Conservation (phyloP, 2,329 filamentous ascomycete species). For the Trichoderma koningii region DNA sequence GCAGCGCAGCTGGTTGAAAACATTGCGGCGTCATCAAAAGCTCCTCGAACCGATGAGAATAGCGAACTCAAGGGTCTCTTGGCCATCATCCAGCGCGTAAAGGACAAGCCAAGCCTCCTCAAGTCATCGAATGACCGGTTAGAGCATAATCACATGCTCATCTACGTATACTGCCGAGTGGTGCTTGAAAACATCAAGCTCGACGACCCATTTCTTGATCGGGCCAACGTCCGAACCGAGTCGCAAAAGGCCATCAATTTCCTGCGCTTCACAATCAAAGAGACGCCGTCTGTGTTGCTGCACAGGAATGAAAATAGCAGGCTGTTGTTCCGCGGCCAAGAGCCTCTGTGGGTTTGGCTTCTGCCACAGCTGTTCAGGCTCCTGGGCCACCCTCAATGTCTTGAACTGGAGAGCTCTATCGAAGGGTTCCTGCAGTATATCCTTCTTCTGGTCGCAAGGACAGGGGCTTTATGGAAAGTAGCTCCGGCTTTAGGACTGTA, state of each 20-base stretch:
- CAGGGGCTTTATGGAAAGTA: constrained; percentile 52
- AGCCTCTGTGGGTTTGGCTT: constrained; percentile 67
- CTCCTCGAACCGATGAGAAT: constrained; percentile 64
- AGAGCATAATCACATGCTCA: constrained; percentile 79
- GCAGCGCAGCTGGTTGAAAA: constrained; percentile 86
- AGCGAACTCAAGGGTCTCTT: constrained; percentile 75
- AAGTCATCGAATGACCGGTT: constrained; percentile 66
- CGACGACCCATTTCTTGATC: constrained; percentile 68
- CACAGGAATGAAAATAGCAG: constrained; percentile 45
- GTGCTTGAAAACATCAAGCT: constrained; percentile 70
- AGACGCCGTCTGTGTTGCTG: constrained; percentile 70
- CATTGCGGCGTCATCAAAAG: constrained; percentile 65
- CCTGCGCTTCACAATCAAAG: constrained; percentile 71
- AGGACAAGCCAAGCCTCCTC: constrained; percentile 55
- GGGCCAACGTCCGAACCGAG: constrained; percentile 57
- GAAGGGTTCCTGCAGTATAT: constrained; percentile 55
- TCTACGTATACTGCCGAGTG: constrained; percentile 80
- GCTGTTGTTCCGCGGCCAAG: constrained; percentile 56
- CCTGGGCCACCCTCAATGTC: constrained; percentile 54
- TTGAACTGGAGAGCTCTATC: constrained; percentile 53
- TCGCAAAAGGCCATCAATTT: constrained; percentile 75
- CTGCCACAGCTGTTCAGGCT: constrained; percentile 60
- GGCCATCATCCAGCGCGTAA: constrained; percentile 56
- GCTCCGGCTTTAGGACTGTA: constrained; percentile 50
- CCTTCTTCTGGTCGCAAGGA: constrained; percentile 48